Evolutionary conservation across 305 asterid genomes (phyloP), one percentile per base, ranked within the genome.

Genomic region (Stenogyne calaminthoides): DNA sequence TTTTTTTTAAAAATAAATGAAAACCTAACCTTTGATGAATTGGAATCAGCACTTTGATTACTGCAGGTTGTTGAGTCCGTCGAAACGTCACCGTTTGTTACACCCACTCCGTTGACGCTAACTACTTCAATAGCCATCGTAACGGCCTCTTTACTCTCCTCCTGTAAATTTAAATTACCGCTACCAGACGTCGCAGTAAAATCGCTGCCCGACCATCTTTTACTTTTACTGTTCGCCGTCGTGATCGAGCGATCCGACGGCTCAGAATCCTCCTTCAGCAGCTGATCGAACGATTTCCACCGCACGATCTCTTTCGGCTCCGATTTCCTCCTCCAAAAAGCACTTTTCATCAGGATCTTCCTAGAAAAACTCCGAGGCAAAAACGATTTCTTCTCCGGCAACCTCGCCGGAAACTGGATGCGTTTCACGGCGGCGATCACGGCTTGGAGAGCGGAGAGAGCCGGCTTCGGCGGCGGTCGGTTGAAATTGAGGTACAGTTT

Each of bases 271-370:
- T 81, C 86, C 76, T 75, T 80, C 71, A 74, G 67, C 74, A 83
- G 74, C 74, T 85, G 77, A 39, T 75, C 78, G 71, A 77, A 82
- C 52, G 88, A 71, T 49, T 83, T 88, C 92, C 84, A 77, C 80
- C 71, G 76, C 12, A 27, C 78, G 84, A 87, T 91, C 84, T 83
- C 91, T 22, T 78, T 81, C 62, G 39, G 74, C 25, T 73, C 83
- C 4, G 78, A 29, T 68, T 72, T 86, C 80, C 76, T 83, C 84
- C 78, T 91, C 96, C 94, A 86, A 55, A 88, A 89, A 59, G 83
- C 11, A 8, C 77, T 82, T 47, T 76, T 77, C 69, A 70, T 83
- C 32, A 86, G 80, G n/a, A 89, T 77, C 62, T 81, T 86, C 76
- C 64, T 80, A 0, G 98, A 85, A 5, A 93, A 61, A 19, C 81